Base-by-base conservation (phyloP, 192 early-diverging fungal species). In the Gaertneriomyces semiglobifer region DNA sequence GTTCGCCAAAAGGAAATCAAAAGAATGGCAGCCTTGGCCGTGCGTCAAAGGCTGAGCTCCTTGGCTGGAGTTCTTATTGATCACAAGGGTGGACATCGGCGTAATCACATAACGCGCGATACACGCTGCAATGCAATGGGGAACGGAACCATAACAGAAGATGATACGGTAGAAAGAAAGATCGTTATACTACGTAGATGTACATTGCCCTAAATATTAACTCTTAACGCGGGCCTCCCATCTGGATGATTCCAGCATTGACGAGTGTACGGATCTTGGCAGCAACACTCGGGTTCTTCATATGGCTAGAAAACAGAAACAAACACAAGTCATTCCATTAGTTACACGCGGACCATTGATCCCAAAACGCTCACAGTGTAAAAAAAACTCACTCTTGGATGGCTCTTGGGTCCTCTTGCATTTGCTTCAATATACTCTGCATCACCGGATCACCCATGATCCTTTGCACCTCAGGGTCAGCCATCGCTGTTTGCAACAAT, bases 341-440 rank as follows among this genome's bases (percentile, higher is more conserved):
- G 9, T 18, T 14, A 14, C 20, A 14, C 25, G 65, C 44, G 8
- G 7, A 43, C 6, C 48, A 16, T 6, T 42, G 25, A 33, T 1
- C 0, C 25, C 25, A 33, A 33, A 33, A 33, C 25, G 25, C 2
- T 33, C 56, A 6, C n/a, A 19, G 20, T 61, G 12, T 33, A 74
- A 12, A 8, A 80, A 74, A 12, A 8, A 80, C 77, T 58, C 68
- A 86, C 79, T 96, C 95, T 62, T 87, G 87, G 38, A 88, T 88
- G 44, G 96, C 95, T 58, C 84, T 82, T 8, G 96, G 96, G 74
- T 99, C 92, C 63, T 89, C 82, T 77, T 98, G 93, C 93, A 96
- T 96, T 77, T 96, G 94, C 76, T 94, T 87, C 66, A 99, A 84
- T 63, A 99, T 98, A 74, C 86, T 85, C 71, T 92, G 90, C 96